Base-by-base conservation (phyloP, 768 basidiomycete genomes). In the Suillus spraguei region DNA sequence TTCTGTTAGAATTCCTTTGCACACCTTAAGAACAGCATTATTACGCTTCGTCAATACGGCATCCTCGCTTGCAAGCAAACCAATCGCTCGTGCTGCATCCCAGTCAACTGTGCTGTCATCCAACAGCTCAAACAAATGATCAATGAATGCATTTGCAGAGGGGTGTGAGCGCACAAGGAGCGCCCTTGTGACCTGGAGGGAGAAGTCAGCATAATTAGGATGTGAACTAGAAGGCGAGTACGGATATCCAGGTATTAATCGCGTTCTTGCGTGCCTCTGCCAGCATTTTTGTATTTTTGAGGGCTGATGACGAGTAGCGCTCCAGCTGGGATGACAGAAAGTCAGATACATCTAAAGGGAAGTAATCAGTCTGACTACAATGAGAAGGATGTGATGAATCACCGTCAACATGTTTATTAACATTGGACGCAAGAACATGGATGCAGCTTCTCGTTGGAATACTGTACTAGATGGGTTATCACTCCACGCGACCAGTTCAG, bases 341-440 rank as follows among this genome's bases (percentile, higher is more conserved):
- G 1, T 69, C 63, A 0, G 74, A 69, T 8, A 86, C 68, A 54
- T 83, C 89, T 90, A 11, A 62, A 55, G n/a, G 28, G n/a, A 53
- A 61, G 41, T 58, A 5, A 8, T 20, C 61, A 60, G 49, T 8
- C 36, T 8, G 38, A 42, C 28, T 28, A 28, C 4, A 22, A 33
- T 4, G 24, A 24, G 50, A 67, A 82, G 13, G 10, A 28, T 41
- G 13, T 28, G 5, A 32, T 41, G 6, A 58, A 41, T 65, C 55
- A 94, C 95, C 87, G 47, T 87, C 82, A 11, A 81, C 79, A 42
- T 87, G 85, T 74, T 95, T 94, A 73, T 98, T 97, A 33, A 95
- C 75, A n/a, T 92, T 76, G 0, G 88, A 83, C 1, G 89, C 82
- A 20, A 94, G 71, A 3, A 87, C 69, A 44, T 87, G 83, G 69